Percentiles rank a stretch among this genome's conserved stretches.
Conservation (phyloP, 2,329 filamentous ascomycete species). For the Penicillium sumatraense region DNA sequence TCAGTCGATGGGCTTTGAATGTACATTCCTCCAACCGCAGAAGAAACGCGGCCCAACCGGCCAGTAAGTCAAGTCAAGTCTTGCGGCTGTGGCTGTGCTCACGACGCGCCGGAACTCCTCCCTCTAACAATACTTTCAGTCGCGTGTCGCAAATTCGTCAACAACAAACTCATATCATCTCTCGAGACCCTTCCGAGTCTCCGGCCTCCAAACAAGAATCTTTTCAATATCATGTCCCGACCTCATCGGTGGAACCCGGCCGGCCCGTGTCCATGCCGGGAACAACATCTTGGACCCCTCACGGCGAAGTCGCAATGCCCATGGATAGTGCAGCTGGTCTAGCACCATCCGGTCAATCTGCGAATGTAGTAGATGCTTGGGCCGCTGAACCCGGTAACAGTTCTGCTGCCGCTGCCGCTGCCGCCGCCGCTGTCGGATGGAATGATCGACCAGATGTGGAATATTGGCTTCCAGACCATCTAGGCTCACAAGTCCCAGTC, state of each 20-base stretch:
- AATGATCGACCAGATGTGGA: conserved; percentile 36
- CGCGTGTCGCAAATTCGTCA: conserved; percentile 44
- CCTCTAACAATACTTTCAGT: conserved; percentile 25
- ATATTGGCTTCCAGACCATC: conserved; percentile 41
- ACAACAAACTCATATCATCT: conserved; percentile 34
- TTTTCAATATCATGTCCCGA: conserved; percentile 29
- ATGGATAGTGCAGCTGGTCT: conserved; percentile 26
- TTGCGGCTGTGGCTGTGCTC: background rate
- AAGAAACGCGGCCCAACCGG: conserved; percentile 47
- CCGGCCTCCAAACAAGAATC: conserved; percentile 21
- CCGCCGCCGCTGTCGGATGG: conserved; percentile 33
- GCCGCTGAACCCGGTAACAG: conserved; percentile 24
- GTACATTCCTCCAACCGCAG: conserved; percentile 48
- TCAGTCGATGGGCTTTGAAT: conserved; percentile 43
- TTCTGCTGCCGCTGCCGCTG: too few relatives aligned
- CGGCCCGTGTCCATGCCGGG: conserved; percentile 25
- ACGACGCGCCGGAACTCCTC: background rate
- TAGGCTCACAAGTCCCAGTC: conserved; percentile 39
- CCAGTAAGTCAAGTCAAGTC: conserved; percentile 35
- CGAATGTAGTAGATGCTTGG: conserved; percentile 29
- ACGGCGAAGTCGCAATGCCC: conserved; percentile 24
- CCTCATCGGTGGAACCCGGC: conserved; percentile 23
- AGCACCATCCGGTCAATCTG: conserved; percentile 20
- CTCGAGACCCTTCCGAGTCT: conserved; percentile 21
- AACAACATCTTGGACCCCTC: conserved; percentile 25